Evolutionary conservation across 2,329 filamentous ascomycete species (phyloP).

Genomic region (Fusarium guadeloupense): DNA sequence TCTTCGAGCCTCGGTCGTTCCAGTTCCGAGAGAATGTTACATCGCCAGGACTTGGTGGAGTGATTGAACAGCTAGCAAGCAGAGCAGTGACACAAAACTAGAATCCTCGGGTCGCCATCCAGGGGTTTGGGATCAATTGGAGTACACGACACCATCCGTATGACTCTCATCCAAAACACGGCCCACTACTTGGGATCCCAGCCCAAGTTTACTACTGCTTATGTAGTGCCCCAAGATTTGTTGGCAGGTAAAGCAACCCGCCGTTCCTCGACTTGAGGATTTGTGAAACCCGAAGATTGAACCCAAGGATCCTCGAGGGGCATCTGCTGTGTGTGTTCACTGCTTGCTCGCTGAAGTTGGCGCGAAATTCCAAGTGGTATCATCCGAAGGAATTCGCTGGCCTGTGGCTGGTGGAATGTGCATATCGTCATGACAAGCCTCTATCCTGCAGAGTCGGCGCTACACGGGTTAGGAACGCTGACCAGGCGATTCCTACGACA

Average conservation of each 20-base stretch:
- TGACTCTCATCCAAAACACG: constrained; percentile 17
- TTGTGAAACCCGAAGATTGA: constrained; percentile 8
- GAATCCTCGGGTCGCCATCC: constrained; percentile 8
- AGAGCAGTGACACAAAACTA: constrained; percentile 44
- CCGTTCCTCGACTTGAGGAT: constrained; percentile 2
- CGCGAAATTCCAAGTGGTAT: constrained; percentile 38
- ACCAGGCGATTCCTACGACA: constrained; percentile 59
- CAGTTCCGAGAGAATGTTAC: constrained; percentile 42
- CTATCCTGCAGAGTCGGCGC: constrained; percentile 41
- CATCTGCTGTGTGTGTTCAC: constrained; percentile 54
- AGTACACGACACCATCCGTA: constrained; percentile 18
- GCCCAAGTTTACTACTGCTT: constrained; percentile 21
- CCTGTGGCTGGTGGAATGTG: constrained; percentile 31
- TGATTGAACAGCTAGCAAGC: constrained; percentile 41
- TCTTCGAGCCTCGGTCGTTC: constrained; percentile 47
- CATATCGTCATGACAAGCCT: constrained; percentile 36
- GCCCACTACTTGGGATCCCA: constrained; percentile 33
- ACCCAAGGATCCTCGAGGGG: constrained; percentile 17
- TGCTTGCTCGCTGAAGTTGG: constrained; percentile 59
- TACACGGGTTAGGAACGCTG: constrained; percentile 53
- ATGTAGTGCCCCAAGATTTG: constrained; percentile 4
- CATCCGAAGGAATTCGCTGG: constrained; percentile 41
- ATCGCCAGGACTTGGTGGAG: constrained; percentile 32
- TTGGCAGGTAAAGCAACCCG: neutral
- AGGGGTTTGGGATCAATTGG: constrained; percentile 5